These are phyloP conservation scores for Amauroascus verrucosus DNA, from an alignment of 2,329 filamentous ascomycete genomes.

Conservation along the genomic window DNA sequence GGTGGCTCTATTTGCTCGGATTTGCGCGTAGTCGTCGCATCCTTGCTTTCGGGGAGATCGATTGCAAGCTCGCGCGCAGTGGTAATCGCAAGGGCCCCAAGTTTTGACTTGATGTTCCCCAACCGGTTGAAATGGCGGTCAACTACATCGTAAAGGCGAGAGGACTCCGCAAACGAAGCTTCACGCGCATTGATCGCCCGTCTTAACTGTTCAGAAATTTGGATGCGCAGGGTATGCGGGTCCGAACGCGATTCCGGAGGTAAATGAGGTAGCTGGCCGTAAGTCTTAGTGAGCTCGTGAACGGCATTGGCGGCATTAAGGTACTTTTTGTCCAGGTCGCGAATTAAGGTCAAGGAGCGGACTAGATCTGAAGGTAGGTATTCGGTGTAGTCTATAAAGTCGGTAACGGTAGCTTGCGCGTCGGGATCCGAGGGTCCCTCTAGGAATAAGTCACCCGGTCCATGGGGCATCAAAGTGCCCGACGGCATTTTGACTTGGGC, in stretches of 20 bases:
- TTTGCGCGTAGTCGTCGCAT: slow-evolving; percentile 26
- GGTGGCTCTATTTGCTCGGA: slow-evolving; percentile 25
- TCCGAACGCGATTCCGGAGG: slow-evolving; percentile 42
- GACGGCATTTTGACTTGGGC: slow-evolving; percentile 32
- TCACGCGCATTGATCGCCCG: slow-evolving; percentile 47
- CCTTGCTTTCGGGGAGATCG: slow-evolving; percentile 4
- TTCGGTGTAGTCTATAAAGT: slow-evolving; percentile 60
- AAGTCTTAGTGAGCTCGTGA: slow-evolving; percentile 35
- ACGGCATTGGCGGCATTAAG: slow-evolving; percentile 33
- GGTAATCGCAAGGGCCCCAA: slow-evolving; percentile 53
- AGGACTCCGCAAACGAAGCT: slow-evolving; percentile 47
- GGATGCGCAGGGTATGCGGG: slow-evolving; percentile 42
- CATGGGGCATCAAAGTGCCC: slow-evolving; percentile 29
- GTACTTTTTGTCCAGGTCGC: slow-evolving; percentile 39
- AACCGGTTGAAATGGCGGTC: slow-evolving; percentile 49
- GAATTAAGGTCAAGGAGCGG: slow-evolving; percentile 53
- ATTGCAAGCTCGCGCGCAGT: slow-evolving; percentile 8
- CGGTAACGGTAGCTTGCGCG: slow-evolving; percentile 55
- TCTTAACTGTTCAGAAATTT: slow-evolving; percentile 48
- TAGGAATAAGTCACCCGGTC: slow-evolving; percentile 35
- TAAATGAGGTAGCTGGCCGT: slow-evolving; percentile 43
- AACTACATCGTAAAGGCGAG: slow-evolving; percentile 47
- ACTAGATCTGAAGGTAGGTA: slow-evolving; percentile 56
- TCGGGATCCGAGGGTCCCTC: slow-evolving; percentile 50
- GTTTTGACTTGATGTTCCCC: slow-evolving; percentile 50